These are phyloP conservation scores for Rostrohypoxylon terebratum DNA, from an alignment of 495 filamentous ascomycete species.

Conservation along the genomic window DNA sequence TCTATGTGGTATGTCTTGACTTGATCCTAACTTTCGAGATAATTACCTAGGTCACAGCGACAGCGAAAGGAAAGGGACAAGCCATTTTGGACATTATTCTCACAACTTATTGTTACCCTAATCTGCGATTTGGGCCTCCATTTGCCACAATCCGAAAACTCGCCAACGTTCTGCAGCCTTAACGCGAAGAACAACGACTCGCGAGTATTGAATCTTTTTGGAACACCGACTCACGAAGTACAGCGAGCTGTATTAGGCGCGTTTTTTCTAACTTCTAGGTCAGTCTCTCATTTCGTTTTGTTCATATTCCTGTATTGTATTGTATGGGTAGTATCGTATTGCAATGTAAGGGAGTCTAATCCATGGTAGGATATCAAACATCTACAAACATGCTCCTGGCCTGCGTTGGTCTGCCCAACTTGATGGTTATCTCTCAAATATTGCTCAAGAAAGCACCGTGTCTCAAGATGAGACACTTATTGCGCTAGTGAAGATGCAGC, in stretches of 20 bases:
- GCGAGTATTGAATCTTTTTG: constrained; percentile 4
- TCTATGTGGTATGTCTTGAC: too few species aligned
- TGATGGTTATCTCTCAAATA: constrained; percentile 61
- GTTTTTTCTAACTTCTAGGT: constrained; percentile 66
- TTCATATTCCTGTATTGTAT: not conserved
- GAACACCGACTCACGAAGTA: constrained; percentile 62
- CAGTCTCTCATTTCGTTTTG: constrained; percentile 8
- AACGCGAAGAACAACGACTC: constrained; percentile 14
- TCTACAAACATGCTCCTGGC: constrained; percentile 59
- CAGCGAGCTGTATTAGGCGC: constrained; percentile 65
- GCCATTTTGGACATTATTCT: constrained; percentile 55
- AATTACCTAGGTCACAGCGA: constrained; percentile 18
- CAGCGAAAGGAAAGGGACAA: constrained; percentile 46
- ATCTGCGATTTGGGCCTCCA: constrained; percentile 66
- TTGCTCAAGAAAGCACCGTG: constrained; percentile 60
- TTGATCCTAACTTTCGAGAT: not conserved
- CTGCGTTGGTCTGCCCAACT: constrained; percentile 66
- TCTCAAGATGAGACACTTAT: constrained; percentile 64
- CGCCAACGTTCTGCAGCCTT: constrained; percentile 30
- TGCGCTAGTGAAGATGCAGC: constrained; percentile 60
- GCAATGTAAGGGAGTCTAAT: not conserved
- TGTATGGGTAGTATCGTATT: not conserved
- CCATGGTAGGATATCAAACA: constrained; percentile 55
- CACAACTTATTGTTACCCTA: constrained; percentile 63
- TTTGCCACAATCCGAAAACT: constrained; percentile 49